A percentile compares a stretch with the other conserved stretches of the same genome.
These are phyloP conservation scores for Helichrysum umbraculigerum DNA, from an alignment of 129 eudicot species.

Conservation along the genomic window DNA sequence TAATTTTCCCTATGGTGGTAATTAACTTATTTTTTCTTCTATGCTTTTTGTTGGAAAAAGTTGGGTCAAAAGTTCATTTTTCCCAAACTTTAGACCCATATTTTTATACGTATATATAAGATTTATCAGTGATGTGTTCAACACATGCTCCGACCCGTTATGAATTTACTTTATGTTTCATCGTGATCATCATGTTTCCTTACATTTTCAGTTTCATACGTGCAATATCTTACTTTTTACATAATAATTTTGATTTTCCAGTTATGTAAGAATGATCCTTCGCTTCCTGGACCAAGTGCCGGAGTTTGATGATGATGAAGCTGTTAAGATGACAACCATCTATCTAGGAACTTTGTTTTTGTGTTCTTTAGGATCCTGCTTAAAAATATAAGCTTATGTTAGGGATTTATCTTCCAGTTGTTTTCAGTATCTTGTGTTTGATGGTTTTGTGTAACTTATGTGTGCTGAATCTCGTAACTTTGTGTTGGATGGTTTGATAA, in stretches of 20 bases:
- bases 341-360: neutral
- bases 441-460: neutral
- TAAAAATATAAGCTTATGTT: neutral
- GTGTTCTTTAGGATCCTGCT: no score
- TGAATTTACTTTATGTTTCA: neutral
- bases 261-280: conserved; percentile 10
- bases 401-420: neutral
- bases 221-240: neutral
- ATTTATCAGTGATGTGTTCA: no score
- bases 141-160: neutral
- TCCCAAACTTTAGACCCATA: no score
- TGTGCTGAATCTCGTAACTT: neutral
- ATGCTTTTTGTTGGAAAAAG: neutral
- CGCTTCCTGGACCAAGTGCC: conserved; percentile 3
- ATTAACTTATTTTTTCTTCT: no score
- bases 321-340: neutral
- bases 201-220: neutral
- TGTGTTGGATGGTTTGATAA: neutral
- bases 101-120: no score
- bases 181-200: neutral
- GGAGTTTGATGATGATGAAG: conserved; percentile 9
- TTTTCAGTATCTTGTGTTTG: neutral
- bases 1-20: no score
- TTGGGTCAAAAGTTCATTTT: no score
- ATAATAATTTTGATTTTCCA: conserved; percentile 9